Evolutionary conservation across 1,284 basidiomycete species (phyloP), one percentile per base, ranked within the genome.

Genomic region (Agaricales sp.): DNA sequence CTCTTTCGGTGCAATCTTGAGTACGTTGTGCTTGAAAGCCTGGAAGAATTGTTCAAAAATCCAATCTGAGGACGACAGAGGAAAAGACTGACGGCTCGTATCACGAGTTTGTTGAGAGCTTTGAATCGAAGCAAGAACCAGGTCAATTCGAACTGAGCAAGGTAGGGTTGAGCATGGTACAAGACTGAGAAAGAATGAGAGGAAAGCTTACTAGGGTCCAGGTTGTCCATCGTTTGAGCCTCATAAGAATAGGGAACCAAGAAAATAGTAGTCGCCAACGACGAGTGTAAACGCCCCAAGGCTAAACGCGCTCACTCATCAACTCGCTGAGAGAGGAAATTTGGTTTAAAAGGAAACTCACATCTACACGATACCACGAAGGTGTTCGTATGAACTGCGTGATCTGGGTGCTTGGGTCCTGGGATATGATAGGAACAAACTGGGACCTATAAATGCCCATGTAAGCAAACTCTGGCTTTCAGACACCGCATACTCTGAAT

Each of bases 381-480:
- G 71, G 67, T 1, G 69, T 70, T 13, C 72, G 66, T 55, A 66
- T 68, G 53, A 75, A 75, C 37, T 76, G 67, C 0, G 65, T 62
- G 19, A 78, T 61, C 25, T 65, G 50, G 1, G 68, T 63, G 2
- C 54, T 59, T 8, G 67, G 62, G 43, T 69, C 67, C 48, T 70
- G 55, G 0, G 68, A 59, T 20, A 78, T 70, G 3, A 60, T 53
- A 1, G 74, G 73, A 4, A 75, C 55, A 41, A 75, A 65, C 49
- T 77, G 74, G 2, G 67, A 60, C 0, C 74, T 74, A 50, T n/a
- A 30, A 26, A 35, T 4, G 26, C 8, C 20, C 6, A 25, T 38
- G 4, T 30, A 11, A 20, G 25, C 20, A 39, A 25, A 20, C 39
- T 6, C 13, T 43, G 22, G 57, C 52, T 57, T 55, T 55, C 58